A percentile compares a stretch with the other conserved stretches of the same genome.
phyloP scores from a whole-genome alignment of 768 basidiomycete genomes.

The Lactarius indigo region DNA sequence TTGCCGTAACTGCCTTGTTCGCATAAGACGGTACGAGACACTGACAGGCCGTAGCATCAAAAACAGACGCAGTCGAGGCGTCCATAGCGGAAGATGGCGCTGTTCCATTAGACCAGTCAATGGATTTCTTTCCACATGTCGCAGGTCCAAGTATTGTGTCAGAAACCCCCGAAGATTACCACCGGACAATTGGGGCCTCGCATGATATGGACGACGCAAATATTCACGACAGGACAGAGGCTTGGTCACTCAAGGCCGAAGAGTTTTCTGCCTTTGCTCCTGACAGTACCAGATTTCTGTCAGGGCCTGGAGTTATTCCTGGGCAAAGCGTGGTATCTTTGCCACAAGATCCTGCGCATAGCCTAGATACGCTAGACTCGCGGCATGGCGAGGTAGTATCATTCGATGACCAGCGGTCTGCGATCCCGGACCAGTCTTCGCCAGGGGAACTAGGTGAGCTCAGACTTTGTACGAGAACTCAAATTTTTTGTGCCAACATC shows the following conservation, averaged over 20 bases:
- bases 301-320: constrained; percentile 22
- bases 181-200: constrained; percentile 3
- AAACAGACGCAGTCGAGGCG: neutral
- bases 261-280: neutral
- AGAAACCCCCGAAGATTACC: neutral
- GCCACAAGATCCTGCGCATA: neutral
- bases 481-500: neutral
- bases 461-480: neutral
- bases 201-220: neutral
- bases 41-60: constrained; percentile 2
- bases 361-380: neutral
- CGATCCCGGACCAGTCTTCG: neutral
- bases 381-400: neutral
- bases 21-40: constrained; percentile 9
- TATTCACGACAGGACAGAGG: neutral
- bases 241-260: constrained; percentile 1
- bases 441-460: constrained; percentile 6
- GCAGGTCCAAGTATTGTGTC: neutral
- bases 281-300: constrained; percentile 7
- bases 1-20: constrained; percentile 36
- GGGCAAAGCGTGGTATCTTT: neutral
- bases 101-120: neutral
- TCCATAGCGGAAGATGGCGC: neutral
- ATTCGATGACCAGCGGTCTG: neutral
- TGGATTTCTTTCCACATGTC: neutral